Conservation (phyloP, 2,329 filamentous ascomycete genomes). For the Diplodia seriata region DNA sequence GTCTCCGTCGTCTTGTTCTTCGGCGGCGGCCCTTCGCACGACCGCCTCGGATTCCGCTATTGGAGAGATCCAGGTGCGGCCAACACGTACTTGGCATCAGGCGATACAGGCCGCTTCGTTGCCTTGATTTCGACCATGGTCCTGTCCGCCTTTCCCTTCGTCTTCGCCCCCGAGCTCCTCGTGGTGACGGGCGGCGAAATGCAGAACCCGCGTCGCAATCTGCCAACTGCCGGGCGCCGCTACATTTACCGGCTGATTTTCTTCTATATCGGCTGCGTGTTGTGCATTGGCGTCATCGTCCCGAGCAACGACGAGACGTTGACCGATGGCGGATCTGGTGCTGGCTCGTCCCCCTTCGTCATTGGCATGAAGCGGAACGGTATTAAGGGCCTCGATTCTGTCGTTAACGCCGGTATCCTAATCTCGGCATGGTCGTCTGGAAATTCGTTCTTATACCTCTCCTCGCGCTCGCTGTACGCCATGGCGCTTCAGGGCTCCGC, state of each 20-base stretch:
- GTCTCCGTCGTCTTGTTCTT: constrained; percentile 63
- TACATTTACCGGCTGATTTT: constrained; percentile 69
- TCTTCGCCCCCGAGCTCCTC: constrained; percentile 52
- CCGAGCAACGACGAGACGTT: constrained; percentile 61
- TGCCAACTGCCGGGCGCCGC: constrained; percentile 65
- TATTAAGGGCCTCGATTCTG: constrained; percentile 64
- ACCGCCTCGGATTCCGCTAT: constrained; percentile 60
- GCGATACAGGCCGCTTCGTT: constrained; percentile 59
- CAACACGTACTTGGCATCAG: constrained; percentile 56
- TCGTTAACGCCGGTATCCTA: constrained; percentile 74
- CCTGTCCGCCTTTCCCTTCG: constrained; percentile 59
- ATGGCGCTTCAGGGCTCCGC: constrained; percentile 70
- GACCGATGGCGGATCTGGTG: constrained; percentile 60
- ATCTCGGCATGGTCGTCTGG: constrained; percentile 68
- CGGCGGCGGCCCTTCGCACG: constrained; percentile 61
- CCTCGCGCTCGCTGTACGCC: constrained; percentile 60
- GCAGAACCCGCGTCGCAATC: constrained; percentile 63
- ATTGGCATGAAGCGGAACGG: constrained; percentile 58
- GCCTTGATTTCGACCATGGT: constrained; percentile 60
- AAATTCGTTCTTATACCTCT: constrained; percentile 62
- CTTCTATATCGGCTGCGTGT: constrained; percentile 65
- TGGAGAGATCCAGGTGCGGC: constrained; percentile 58
- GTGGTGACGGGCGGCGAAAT: constrained; percentile 66
- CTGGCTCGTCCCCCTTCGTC: constrained; percentile 60
- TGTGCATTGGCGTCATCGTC: constrained; percentile 68